Evolutionary conservation across 805 yeast genomes (phyloP), one percentile per base, ranked within the genome.

Genomic region (Yarrowia bubula): DNA sequence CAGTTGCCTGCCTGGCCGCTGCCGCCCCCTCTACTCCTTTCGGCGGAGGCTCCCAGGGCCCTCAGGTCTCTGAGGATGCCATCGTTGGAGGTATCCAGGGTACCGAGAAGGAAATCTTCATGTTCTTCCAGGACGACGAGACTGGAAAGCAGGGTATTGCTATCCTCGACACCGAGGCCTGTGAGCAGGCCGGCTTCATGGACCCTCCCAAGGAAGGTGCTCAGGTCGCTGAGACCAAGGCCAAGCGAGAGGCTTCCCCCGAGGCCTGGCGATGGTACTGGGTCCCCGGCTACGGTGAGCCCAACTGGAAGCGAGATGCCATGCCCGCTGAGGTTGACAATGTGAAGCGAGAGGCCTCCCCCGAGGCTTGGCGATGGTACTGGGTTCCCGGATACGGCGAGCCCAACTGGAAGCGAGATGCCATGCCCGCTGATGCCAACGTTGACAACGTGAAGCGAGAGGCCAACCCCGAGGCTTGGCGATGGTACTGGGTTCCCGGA

Each of bases 371-470:
- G 58, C 58, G 58, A 51, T 51, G 58, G 58, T 37, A 9, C 35
- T 51, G 58, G 58, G 13, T 37, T 4, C 58, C 58, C 14, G 35
- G 35, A 2, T 22, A n/a, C 18, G 58, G 58, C n/a, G 58, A 51
- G 58, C 58, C 58, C 22, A 51, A 51, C 43, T 51, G 58, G 58
- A 51, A 51, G 58, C 58, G 58, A 18, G 58, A 51, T n/a, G 58
- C 58, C 8, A 51, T 51, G 41, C 31, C 55, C 10, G 41, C 33
- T 14, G 58, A 51, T 35, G 58, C 58, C 9, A 9, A 14, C 35
- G 38, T 35, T 17, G 13, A 2, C 31, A 10, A 9, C 17, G 55
- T 18, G 8, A 48, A 48, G 55, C 41, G 55, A 48, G 55, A 48
- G 55, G 55, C 55, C 13, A 15, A 14, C 9, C 58, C 58, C 13